These are phyloP conservation scores for Globisporangium cylindrosporum DNA, from an alignment of 352 stramenopile species.

Conservation along the genomic window DNA sequence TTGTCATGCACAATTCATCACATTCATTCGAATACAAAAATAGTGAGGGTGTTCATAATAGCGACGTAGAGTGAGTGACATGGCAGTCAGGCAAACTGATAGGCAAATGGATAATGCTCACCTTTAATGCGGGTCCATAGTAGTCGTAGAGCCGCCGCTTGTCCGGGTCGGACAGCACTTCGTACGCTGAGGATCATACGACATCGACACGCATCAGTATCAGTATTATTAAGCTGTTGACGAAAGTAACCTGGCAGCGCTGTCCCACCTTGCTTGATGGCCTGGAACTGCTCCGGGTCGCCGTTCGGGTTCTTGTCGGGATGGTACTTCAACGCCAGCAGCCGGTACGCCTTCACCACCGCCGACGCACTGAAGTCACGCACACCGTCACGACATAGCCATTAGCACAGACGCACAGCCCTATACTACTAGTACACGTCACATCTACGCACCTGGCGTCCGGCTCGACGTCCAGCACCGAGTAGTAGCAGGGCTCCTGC, in stretches of 20 bases:
- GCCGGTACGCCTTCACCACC: slow-evolving; percentile 95
- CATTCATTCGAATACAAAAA: background rate
- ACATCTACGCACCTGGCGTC: slow-evolving; percentile 40
- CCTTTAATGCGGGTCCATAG: slow-evolving; percentile 59
- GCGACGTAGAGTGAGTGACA: background rate
- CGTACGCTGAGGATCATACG: slow-evolving; percentile 40
- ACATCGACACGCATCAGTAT: background rate
- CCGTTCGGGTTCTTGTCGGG: slow-evolving; percentile 95
- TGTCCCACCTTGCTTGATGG: slow-evolving; percentile 49
- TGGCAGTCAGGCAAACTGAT: background rate
- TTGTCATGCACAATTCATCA: background rate
- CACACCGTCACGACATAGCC: background rate
- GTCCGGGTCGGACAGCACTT: slow-evolving; percentile 72
- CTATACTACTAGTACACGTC: background rate
- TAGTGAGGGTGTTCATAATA: background rate
- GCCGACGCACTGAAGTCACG: slow-evolving; percentile 70
- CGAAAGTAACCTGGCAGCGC: background rate
- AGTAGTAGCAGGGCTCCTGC: slow-evolving; percentile 66
- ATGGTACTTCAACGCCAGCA: slow-evolving; percentile 92
- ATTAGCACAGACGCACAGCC: background rate
- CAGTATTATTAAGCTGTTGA: background rate
- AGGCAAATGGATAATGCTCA: slow-evolving; percentile 1
- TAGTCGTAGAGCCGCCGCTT: slow-evolving; percentile 73
- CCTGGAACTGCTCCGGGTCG: slow-evolving; percentile 87
- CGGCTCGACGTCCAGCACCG: slow-evolving; percentile 55